These are phyloP conservation scores for Leucosporidium creatinivorum DNA, from an alignment of 768 basidiomycete species.

Conservation along the genomic window DNA sequence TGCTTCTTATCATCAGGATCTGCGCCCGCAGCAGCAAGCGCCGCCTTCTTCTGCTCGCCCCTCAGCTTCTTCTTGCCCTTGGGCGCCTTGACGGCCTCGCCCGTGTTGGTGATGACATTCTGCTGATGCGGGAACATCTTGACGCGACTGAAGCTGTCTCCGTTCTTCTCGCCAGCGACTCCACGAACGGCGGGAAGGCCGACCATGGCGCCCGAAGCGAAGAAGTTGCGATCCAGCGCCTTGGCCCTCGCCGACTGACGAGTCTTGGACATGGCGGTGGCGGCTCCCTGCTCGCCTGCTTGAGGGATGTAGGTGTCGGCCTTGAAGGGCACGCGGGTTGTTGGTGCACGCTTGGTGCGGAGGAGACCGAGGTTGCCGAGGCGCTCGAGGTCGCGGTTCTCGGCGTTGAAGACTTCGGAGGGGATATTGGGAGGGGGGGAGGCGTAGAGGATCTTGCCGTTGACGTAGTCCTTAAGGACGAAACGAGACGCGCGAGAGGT, in stretches of 20 bases:
- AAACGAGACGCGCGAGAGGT: constrained; percentile 88
- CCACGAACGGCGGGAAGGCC: constrained; percentile 61
- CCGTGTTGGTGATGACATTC: constrained; percentile 33
- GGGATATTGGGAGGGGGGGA: constrained; percentile 66
- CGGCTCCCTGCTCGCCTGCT: constrained; percentile 28
- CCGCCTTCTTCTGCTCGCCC: constrained; percentile 47
- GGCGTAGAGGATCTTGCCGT: constrained; percentile 82
- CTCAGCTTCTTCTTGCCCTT: constrained; percentile 46
- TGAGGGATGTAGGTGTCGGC: constrained; percentile 70
- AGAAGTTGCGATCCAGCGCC: constrained; percentile 76
- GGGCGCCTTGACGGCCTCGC: constrained; percentile 36
- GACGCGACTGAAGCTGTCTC: constrained; percentile 55
- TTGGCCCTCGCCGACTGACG: constrained; percentile 52
- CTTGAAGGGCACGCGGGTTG: constrained; percentile 72
- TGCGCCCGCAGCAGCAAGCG: constrained; percentile 42
- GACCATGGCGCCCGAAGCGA: constrained; percentile 50
- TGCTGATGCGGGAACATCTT: constrained; percentile 66
- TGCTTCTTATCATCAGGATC: constrained; percentile 60
- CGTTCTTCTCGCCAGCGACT: constrained; percentile 42
- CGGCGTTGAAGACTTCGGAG: constrained; percentile 65
- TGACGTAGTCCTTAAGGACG: constrained; percentile 94
- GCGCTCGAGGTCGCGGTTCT: constrained; percentile 54
- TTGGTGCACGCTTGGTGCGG: constrained; percentile 82
- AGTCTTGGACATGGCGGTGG: constrained; percentile 17
- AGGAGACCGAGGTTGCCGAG: constrained; percentile 51